Conservation (phyloP, 495 filamentous ascomycete genomes). For the Penicillium steckii region DNA sequence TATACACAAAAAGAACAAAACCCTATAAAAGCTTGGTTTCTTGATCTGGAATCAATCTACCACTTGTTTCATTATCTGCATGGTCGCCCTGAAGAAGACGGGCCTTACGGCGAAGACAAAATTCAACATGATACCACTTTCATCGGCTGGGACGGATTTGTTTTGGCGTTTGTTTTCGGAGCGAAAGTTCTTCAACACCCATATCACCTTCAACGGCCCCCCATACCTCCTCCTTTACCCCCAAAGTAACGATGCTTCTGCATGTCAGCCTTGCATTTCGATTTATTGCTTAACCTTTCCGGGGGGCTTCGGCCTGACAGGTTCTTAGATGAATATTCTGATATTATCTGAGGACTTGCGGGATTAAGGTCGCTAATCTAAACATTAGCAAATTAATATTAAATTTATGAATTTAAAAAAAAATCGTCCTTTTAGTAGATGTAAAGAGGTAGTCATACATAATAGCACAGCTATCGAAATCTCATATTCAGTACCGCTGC, state of each 20-base stretch:
- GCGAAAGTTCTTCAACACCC: conserved; percentile 48
- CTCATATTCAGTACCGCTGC: no score
- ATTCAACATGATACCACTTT: conserved; percentile 59
- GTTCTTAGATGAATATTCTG: not conserved
- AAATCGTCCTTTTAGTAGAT: not conserved
- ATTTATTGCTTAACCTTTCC: conserved; percentile 4
- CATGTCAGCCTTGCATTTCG: not conserved
- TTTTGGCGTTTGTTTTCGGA: conserved; percentile 46
- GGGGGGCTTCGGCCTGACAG: not conserved
- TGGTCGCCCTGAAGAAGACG: conserved; percentile 36
- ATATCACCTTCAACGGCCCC: conserved; percentile 15
- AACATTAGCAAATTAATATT: conserved; percentile 49
- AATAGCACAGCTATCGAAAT: not conserved
- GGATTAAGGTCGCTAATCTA: conserved; percentile 39
- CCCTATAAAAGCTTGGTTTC: conserved; percentile 17
- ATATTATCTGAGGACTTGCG: not conserved
- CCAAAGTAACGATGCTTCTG: not conserved
- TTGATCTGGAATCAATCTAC: conserved; percentile 8
- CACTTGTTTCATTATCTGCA: conserved; percentile 45
- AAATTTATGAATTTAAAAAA: not conserved
- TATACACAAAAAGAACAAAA: conserved; percentile 20
- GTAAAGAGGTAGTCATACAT: no score
- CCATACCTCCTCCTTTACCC: conserved; percentile 4
- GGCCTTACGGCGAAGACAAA: conserved; percentile 48
- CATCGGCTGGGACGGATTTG: conserved; percentile 48